Conservation (phyloP, 73 alveolate species). For the Paramecium tetraurelia region DNA sequence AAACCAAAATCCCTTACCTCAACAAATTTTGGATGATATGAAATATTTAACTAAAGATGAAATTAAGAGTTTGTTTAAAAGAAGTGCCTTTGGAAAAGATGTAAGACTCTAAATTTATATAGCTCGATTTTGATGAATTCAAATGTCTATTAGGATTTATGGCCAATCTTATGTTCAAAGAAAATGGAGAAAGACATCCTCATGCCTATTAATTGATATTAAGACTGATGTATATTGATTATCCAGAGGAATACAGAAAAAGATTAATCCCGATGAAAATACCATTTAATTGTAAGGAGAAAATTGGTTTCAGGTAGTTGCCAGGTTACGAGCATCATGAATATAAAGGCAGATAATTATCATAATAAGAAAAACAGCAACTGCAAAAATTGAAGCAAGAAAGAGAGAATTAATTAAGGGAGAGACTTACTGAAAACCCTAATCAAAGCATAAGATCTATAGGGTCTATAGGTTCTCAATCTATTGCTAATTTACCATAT, state of each 20-base stretch:
- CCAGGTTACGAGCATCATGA: constrained; percentile 40
- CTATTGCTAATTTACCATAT: not conserved
- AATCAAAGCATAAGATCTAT: constrained; percentile 31
- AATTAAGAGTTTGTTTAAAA: constrained; percentile 12
- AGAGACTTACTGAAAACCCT: not conserved
- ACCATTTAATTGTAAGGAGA: constrained; percentile 45
- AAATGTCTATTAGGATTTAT: constrained; percentile 39
- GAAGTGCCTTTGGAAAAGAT: constrained; percentile 42
- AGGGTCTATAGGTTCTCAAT: not conserved
- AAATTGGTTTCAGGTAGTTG: not conserved
- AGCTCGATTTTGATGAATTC: constrained; percentile 52
- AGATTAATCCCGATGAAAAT: constrained; percentile 26
- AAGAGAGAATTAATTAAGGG: not conserved
- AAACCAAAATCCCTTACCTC: not conserved
- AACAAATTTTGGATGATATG: not conserved
- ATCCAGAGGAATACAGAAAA: constrained; percentile 41
- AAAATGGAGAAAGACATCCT: constrained; percentile 41
- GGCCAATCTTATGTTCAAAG: constrained; percentile 34
- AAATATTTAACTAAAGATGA: constrained; percentile 2
- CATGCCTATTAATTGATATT: constrained; percentile 27
- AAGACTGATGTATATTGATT: not conserved
- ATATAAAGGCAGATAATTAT: not conserved
- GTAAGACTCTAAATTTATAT: not conserved
- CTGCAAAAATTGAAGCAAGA: not conserved
- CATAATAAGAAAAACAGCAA: not conserved